A percentile compares a stretch with the other conserved stretches of the same genome.
Conservation (phyloP, 2,329 filamentous ascomycete genomes). For the Sphaerostilbella broomeana region DNA sequence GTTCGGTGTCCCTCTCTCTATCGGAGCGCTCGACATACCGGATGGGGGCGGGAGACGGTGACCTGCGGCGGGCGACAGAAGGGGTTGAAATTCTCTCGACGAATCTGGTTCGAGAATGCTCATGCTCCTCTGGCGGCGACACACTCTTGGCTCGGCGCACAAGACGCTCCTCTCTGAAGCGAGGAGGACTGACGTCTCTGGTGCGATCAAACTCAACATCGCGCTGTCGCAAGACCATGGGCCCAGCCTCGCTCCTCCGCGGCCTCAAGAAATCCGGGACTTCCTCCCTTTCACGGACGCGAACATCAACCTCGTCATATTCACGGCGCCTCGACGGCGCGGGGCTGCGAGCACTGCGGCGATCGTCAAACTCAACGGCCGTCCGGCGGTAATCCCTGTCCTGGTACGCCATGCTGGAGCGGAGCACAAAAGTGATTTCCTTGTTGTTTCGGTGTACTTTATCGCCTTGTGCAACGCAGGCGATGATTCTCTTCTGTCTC, state of each 20-base stretch:
- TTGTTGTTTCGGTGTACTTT: slow-evolving; percentile 10
- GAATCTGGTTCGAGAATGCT: slow-evolving; percentile 30
- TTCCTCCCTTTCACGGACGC: slow-evolving; percentile 35
- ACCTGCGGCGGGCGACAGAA: slow-evolving; percentile 27
- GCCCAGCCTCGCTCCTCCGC: slow-evolving; percentile 42
- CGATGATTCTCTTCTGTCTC: neutral
- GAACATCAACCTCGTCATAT: slow-evolving; percentile 35
- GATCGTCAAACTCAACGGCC: slow-evolving; percentile 21
- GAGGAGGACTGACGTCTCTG: slow-evolving; percentile 38
- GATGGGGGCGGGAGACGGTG: slow-evolving; percentile 32
- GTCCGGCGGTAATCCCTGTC: slow-evolving; percentile 36
- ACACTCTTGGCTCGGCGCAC: slow-evolving; percentile 38
- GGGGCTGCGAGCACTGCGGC: slow-evolving; percentile 20
- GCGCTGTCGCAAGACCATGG: slow-evolving; percentile 48
- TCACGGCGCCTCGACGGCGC: slow-evolving; percentile 23
- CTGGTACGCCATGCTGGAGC: slow-evolving; percentile 29
- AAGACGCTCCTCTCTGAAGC: slow-evolving; percentile 37
- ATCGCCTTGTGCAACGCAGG: slow-evolving; percentile 1
- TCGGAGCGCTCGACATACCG: slow-evolving; percentile 35
- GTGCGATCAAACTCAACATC: slow-evolving; percentile 51
- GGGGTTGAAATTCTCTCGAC: slow-evolving; percentile 29
- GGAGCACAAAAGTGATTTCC: slow-evolving; percentile 8
- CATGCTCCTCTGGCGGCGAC: slow-evolving; percentile 32
- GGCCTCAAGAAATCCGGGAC: slow-evolving; percentile 46
- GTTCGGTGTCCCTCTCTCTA: slow-evolving; percentile 38